Conservation (phyloP, 2,329 filamentous ascomycete species). For the Colletotrichum phormii region DNA sequence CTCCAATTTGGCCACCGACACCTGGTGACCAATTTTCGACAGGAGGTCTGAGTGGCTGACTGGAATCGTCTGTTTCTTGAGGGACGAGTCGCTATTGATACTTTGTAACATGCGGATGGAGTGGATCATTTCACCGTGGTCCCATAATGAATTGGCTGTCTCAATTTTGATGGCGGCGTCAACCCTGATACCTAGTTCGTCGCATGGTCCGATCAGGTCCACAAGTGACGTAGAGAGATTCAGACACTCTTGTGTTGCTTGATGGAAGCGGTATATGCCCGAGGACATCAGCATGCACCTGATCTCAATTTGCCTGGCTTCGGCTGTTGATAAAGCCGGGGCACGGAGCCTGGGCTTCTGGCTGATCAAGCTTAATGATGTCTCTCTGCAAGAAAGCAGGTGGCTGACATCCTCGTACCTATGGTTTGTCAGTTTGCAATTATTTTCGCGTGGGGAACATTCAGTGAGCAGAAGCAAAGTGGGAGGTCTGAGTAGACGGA, state of each 20-base stretch:
- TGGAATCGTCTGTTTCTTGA: slow-evolving; percentile 76
- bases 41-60: slow-evolving; percentile 84
- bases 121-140: slow-evolving; percentile 88
- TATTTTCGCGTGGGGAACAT: background rate
- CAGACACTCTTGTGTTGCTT: slow-evolving; percentile 86
- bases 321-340: slow-evolving; percentile 69
- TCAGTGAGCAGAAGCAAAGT: background rate
- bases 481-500: background rate
- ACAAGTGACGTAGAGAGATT: slow-evolving; percentile 87
- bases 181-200: slow-evolving; percentile 78
- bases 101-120: slow-evolving; percentile 90
- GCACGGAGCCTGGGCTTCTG: slow-evolving; percentile 74
- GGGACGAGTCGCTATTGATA: slow-evolving; percentile 70
- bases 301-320: slow-evolving; percentile 79
- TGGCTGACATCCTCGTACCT: slow-evolving; percentile 83
- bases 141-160: slow-evolving; percentile 91
- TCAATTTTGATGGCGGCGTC: slow-evolving; percentile 84
- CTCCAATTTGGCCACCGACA: slow-evolving; percentile 90
- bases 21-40: slow-evolving; percentile 87
- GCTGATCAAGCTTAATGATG: slow-evolving; percentile 82
- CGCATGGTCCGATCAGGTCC: slow-evolving; percentile 78
- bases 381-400: slow-evolving; percentile 85
- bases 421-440: slow-evolving; percentile 19
- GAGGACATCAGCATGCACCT: slow-evolving; percentile 82
- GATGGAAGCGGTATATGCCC: slow-evolving; percentile 80